Evolutionary conservation across 202 grass and related monocot genomes (phyloP), one percentile per base, ranked within the genome.

Genomic region (Musa balbisiana): DNA sequence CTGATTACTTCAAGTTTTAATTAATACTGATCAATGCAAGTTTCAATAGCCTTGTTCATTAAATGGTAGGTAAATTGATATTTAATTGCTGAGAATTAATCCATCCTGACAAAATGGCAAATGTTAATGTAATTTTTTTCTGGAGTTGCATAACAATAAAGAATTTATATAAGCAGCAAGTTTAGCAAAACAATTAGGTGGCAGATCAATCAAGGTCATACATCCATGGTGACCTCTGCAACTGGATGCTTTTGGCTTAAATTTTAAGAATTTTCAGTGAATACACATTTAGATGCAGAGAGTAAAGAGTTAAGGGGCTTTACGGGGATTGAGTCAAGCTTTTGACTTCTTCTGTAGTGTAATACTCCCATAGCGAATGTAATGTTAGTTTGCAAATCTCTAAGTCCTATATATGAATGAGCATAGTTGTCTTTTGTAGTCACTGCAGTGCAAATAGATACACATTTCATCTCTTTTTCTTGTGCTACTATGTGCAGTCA

Each of bases 401-500:
- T 12, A 50, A 69, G 0, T 26, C 63, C 23, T 19, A 8, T 43
- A 69, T 51, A 51, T 11, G 66, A 15, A 6, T 8, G 8, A 29
- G 11, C 19, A 10, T 49, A 50, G 33, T 50, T 50, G 29, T 17
- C 51, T 69, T 15, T 69, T 51, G 17, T 33, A 29, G 14, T 69
- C 11, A 9, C 8, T 50, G 43, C 67, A 50, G 1, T 51, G 15
- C 15, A 16, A 69, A 20, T 69, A 15, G 49, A n/a, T 51, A 2
- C 67, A 69, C 51, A 50, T 50, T 69, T 69, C 63, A 65, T 3
- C 33, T 73, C 23, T 27, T 24, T 83, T 52, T 64, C 67, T 43
- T 63, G 51, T 63, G 78, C 55, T 83, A 81, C 71, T 54, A 54
- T 85, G 51, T 77, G 80, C 81, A 98, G 88, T 86, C 91, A 54